phyloP scores from a whole-genome alignment of 768 basidiomycete species.

The Hirschioporus abietinus region DNA sequence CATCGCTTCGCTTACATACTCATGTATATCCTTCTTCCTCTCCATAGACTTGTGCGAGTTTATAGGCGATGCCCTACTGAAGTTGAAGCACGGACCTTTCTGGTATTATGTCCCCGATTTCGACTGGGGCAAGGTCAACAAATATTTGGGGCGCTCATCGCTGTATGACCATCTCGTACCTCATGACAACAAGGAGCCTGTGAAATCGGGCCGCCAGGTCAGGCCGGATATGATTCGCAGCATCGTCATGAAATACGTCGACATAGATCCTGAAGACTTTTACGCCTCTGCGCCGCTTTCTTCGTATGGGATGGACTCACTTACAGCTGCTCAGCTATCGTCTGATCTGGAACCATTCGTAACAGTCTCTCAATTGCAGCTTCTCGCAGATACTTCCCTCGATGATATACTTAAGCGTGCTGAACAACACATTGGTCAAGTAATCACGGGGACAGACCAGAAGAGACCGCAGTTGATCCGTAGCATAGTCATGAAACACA shows the following conservation, averaged over 20 bases:
- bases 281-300: no score
- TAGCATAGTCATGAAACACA: not conserved
- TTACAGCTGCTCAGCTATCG: no score
- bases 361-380: no score
- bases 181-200: not conserved
- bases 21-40: not conserved
- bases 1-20: conserved; percentile 6
- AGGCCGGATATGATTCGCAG: no score
- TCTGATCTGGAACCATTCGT: no score
- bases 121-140: not conserved
- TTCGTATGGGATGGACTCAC: no score
- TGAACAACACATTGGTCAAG: not conserved
- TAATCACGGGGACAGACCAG: no score
- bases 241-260: no score
- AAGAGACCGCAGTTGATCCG: not conserved
- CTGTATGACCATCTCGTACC: not conserved
- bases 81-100: not conserved
- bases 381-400: no score
- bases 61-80: not conserved
- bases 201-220: not conserved
- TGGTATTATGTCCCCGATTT: not conserved
- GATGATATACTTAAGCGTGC: no score
- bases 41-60: not conserved
- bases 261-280: no score
- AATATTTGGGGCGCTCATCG: not conserved